Evolutionary conservation across 768 basidiomycete species (phyloP), one percentile per base, ranked within the genome.

Genomic region (Hortiboletus campestris): DNA sequence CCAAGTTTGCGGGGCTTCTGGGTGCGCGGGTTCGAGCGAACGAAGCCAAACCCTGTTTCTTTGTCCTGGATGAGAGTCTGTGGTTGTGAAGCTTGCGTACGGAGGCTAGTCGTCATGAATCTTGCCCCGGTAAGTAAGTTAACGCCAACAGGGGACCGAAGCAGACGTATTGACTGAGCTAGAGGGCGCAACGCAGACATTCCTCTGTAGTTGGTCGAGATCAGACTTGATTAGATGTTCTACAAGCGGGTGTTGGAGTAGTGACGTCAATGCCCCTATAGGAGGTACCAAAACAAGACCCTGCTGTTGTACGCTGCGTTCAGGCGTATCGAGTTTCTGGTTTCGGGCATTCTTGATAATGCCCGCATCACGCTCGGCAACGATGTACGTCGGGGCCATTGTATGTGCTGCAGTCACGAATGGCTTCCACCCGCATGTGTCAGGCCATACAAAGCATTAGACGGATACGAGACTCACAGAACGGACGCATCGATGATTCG

Each of bases 1-100:
- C 78, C 73, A n/a, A 64, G 66, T 31, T 61, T 60, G 28, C 76
- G 74, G 9, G 72, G 69, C 57, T 78, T 78, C 4, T 57, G 41
- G 28, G 70, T 57, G 51, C 66, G 75, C 14, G 67, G 72, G 29
- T 44, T 66, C 14, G 60, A 69, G 13, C 50, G 53, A 41, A 62
- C 25, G 47, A 62, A 62, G 20, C 60, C 60, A 1, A 62, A 32
- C 19, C 61, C 58, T 9, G 51, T 35, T 22, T 61, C 51, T 32
- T 53, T 47, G 14, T 62, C 51, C 22, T 53, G 60, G 46, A 53
- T 40, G 46, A 62, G 59, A 0, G 32, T 57, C 35, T n/a, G 55
- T 31, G 51, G 29, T 28, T 44, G 54, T 1, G 48, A 17, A 0
- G 16, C 31, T 39, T 54, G 46, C 1, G 29, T 22, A 14, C 22